A percentile compares a stretch with the other conserved stretches of the same genome.
phyloP scores from a whole-genome alignment of 768 basidiomycete species.

The Podaxis sp. region DNA sequence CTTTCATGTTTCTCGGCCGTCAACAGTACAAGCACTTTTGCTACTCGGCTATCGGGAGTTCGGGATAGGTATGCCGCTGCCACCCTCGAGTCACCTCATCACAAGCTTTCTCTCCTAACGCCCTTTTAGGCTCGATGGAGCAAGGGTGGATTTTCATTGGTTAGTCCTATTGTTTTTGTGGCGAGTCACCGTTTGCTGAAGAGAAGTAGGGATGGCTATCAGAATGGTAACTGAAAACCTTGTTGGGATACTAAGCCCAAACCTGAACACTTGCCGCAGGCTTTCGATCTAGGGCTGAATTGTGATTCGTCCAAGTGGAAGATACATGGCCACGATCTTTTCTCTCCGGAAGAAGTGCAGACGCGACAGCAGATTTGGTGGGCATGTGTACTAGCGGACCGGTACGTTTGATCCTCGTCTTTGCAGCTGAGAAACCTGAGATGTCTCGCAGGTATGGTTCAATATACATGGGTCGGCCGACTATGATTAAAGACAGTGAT shows the following conservation, averaged over 20 bases:
- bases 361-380: constrained; percentile 79
- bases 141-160: constrained; percentile 86
- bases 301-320: constrained; percentile 78
- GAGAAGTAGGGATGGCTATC: constrained; percentile 24
- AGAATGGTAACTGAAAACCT: constrained; percentile 24
- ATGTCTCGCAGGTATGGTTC: constrained; percentile 51
- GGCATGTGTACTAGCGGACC: constrained; percentile 68
- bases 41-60: constrained; percentile 83
- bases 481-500: constrained; percentile 65
- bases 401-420: constrained; percentile 37
- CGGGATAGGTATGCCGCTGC: constrained; percentile 56
- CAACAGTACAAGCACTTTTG: constrained; percentile 79
- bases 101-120: constrained; percentile 1
- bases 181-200: constrained; percentile 9
- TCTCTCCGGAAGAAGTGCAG: constrained; percentile 66
- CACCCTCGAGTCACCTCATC: not conserved
- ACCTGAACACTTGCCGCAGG: constrained; percentile 39
- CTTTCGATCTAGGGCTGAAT: constrained; percentile 79
- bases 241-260: constrained; percentile 21
- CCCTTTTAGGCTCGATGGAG: constrained; percentile 60
- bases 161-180: constrained; percentile 24
- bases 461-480: constrained; percentile 74
- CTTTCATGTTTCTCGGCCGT: constrained; percentile 65
- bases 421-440: not conserved
- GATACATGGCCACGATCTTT: constrained; percentile 55